A percentile compares a stretch with the other conserved stretches of the same genome.
phyloP scores from a whole-genome alignment of 768 basidiomycete species.

The Boletus subcaerulescens region DNA sequence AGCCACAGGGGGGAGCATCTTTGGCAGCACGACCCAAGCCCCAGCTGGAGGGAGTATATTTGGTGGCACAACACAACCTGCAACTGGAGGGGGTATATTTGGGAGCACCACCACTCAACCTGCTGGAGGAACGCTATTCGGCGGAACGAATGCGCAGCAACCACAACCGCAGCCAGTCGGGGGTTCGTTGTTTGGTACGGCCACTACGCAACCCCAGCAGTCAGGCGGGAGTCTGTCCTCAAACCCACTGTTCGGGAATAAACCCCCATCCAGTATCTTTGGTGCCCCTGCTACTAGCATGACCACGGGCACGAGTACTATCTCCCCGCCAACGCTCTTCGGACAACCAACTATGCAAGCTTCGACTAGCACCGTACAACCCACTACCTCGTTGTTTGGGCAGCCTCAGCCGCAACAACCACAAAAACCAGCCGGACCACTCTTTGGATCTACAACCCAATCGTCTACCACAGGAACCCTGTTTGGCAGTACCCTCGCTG shows the following conservation, averaged over 20 bases:
- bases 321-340: conserved; percentile 31
- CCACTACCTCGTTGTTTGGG: conserved; percentile 19
- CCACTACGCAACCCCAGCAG: conserved; percentile 20
- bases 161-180: conserved; percentile 13
- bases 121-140: conserved; percentile 26
- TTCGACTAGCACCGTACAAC: conserved; percentile 11
- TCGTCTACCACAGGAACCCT: conserved; percentile 30
- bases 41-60: conserved; percentile 21
- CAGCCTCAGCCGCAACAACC: conserved; percentile 23
- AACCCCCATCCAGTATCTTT: conserved; percentile 28
- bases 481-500: conserved; percentile 34
- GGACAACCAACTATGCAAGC: conserved; percentile 23
- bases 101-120: conserved; percentile 21
- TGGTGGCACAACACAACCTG: conserved; percentile 15
- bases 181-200: conserved; percentile 21
- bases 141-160: conserved; percentile 15
- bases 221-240: conserved; percentile 21
- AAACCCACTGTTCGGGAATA: conserved; percentile 38
- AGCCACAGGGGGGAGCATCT: conserved; percentile 5
- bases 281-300: conserved; percentile 28
- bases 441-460: conserved; percentile 32
- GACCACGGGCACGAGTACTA: conserved; percentile 5
- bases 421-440: conserved; percentile 22
- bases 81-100: conserved; percentile 21
- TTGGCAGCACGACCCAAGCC: conserved; percentile 9